These are phyloP conservation scores for Talaromyces verruculosus DNA, from an alignment of 2,329 filamentous ascomycete genomes.

Conservation along the genomic window DNA sequence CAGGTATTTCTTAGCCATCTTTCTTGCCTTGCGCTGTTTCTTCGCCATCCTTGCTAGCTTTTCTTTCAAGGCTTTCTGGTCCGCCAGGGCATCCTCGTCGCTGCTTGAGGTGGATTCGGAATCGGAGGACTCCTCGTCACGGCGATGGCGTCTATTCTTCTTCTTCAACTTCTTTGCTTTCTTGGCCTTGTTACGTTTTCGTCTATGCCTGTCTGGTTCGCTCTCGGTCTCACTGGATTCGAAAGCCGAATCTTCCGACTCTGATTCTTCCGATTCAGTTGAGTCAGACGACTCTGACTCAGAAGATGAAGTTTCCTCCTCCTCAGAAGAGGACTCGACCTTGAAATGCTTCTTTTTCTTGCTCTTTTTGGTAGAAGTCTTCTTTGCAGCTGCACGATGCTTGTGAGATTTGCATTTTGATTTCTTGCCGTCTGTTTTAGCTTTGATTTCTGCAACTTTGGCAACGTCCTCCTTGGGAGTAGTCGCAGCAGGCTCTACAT, in stretches of 20 bases:
- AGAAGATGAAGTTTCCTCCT: slow-evolving; percentile 13
- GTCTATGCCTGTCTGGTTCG: slow-evolving; percentile 37
- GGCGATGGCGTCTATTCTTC: slow-evolving; percentile 34
- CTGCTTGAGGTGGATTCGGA: slow-evolving; percentile 30
- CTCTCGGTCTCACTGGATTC: slow-evolving; percentile 25
- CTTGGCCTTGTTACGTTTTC: slow-evolving; percentile 38
- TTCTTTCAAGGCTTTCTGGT: slow-evolving; percentile 36
- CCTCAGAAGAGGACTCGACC: slow-evolving; percentile 15
- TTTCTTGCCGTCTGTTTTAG: slow-evolving; percentile 17
- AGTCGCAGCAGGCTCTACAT: background rate
- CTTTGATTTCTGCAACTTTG: slow-evolving; percentile 4
- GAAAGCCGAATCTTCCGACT: background rate
- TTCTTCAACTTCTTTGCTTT: slow-evolving; percentile 36
- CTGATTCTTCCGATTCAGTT: slow-evolving; percentile 13
- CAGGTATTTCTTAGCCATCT: slow-evolving; percentile 32
- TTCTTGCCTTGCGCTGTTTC: slow-evolving; percentile 38
- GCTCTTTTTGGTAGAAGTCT: slow-evolving; percentile 8
- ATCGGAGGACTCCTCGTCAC: slow-evolving; percentile 33
- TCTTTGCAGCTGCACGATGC: slow-evolving; percentile 11
- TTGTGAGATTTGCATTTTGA: slow-evolving; percentile 18
- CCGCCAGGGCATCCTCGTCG: slow-evolving; percentile 29
- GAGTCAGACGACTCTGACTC: slow-evolving; percentile 13
- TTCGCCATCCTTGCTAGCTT: slow-evolving; percentile 21
- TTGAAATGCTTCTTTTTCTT: slow-evolving; percentile 21
- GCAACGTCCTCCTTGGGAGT: slow-evolving; percentile 10